Conservation (phyloP, 441 rosid genomes). For the Populus hybrid region DNA sequence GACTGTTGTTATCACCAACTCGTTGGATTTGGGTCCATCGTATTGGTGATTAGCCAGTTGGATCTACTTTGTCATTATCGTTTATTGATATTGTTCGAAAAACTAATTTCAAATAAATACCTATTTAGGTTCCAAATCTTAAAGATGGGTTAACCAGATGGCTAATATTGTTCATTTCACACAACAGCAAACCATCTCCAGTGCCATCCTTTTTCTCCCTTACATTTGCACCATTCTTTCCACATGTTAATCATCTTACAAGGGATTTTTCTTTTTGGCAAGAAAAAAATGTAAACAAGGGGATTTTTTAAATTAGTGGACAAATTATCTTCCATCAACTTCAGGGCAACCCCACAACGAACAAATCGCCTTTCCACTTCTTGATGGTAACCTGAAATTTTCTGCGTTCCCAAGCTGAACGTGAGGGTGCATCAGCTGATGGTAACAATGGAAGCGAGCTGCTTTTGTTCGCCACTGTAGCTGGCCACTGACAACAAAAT, state of each 20-base stretch:
- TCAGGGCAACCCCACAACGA: not conserved
- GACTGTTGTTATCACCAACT: too few species aligned
- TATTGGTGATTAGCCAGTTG: too few species aligned
- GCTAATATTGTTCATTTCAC: not conserved
- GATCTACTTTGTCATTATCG: too few species aligned
- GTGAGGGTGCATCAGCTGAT: not conserved
- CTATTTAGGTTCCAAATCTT: not conserved
- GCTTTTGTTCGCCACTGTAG: not conserved
- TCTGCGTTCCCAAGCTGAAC: not conserved
- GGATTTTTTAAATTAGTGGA: not conserved
- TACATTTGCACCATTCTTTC: not conserved
- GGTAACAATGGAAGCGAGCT: not conserved
- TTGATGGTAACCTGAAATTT: not conserved
- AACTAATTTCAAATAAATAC: too few species aligned
- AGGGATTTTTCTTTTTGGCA: too few species aligned
- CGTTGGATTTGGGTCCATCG: too few species aligned
- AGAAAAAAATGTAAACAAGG: too few species aligned
- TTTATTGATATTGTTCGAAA: too few species aligned
- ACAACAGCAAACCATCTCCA: not conserved
- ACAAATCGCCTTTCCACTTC: not conserved
- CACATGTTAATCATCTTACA: not conserved
- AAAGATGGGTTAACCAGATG: not conserved
- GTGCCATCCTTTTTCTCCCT: not conserved
- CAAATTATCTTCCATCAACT: not conserved
- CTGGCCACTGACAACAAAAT: not conserved